Base-by-base conservation (phyloP, 2,329 filamentous ascomycete species). In the Coniella vitis region DNA sequence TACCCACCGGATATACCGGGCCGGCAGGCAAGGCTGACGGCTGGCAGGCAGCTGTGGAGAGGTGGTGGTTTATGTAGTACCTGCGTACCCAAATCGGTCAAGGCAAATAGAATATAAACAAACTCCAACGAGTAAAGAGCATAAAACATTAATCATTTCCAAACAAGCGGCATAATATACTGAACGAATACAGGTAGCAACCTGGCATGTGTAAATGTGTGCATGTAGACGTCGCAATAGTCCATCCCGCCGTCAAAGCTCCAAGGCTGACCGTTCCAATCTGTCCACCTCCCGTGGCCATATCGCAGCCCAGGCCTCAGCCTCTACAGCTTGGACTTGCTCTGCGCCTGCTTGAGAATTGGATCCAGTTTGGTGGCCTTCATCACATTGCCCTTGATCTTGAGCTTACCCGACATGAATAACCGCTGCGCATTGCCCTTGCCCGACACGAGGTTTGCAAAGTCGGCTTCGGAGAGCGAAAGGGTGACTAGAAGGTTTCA, bases 391-490 rank as follows among this genome's bases (percentile, higher is more conserved):
- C 93, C 93, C 81, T 90, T 94, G 66, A 97, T 81, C 86, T 97
- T 98, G 64, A 98, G 77, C 78, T 95, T 96, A 61, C 93, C 93
- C n/a, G 81, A 81, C 91, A 98, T 97, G 73, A 97, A 96, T 56
- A 98, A 74, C 60, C 84, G 83, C 77, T 98, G 93, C 49, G 93
- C 90, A 65, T 96, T 95, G 60, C 87, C 89, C 75, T 94, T 89
- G 65, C 93, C 93, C 34, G 75, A 63, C 47, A 95, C 83, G 57
- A 98, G 79, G 65, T 86, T 84, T 57, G 73, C 81, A 64, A 98
- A 98, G 70, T 97, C 89, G 50, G 81, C 79, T 55, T 98, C 93
- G 52, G 83, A 87, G 57, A 97, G 79, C 4, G 77, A 68, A 39
- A 97, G 79, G n/a, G 88, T 94, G 52, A 97, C 91, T 93, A 51